Base-by-base conservation (phyloP, 441 rosid species). In the Capsella rubella region DNA sequence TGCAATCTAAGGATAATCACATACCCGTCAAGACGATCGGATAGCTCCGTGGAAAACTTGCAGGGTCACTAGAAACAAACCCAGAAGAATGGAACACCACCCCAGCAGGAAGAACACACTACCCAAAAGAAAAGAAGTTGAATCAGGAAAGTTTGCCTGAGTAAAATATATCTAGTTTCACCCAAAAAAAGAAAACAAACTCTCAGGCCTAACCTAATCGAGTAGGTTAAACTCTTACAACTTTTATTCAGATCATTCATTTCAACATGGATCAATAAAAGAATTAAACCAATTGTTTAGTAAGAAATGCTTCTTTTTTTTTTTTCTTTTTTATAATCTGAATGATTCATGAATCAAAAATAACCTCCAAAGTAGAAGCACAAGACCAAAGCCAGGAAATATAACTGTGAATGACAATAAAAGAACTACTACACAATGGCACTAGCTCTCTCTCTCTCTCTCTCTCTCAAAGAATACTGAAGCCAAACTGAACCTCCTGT, bases 31-130 rank as follows among this genome's bases (percentile, higher is more conserved):
- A 83, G 58, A 95, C 98, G 42, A 93, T 93, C 12, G 99, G 99
- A 82, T 92, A 95, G 84, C 95, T 93, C 77, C 97, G 84, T 0
- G 97, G 99, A 78, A 80, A 84, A 34, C 89, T 84, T 21, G 83
- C 82, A 69, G 92, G 75, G 67, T 90, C 87, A 59, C 63, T 82
- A 7, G 86, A 73, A 76, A 85, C 89, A 65, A 84, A 90, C 6
- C 99, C 98, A 43, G 97, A 84, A 16, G 90, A 55, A 69, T 82
- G 85, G 47, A 95, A 79, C 83, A 72, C 86, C 57, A 95, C 95
- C 3, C 99, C 99, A 69, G 98, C 99, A 14, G 97, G 99, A 70
- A 95, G 84, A 59, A 92, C 97, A 74, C 98, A 92, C 99, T 95
- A 87, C 52, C 67, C 51, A 62, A 61, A 65, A 42, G 9, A 31